Base-by-base conservation (phyloP, 202 grass and related monocot genomes). In the Elaeis oleifera region DNA sequence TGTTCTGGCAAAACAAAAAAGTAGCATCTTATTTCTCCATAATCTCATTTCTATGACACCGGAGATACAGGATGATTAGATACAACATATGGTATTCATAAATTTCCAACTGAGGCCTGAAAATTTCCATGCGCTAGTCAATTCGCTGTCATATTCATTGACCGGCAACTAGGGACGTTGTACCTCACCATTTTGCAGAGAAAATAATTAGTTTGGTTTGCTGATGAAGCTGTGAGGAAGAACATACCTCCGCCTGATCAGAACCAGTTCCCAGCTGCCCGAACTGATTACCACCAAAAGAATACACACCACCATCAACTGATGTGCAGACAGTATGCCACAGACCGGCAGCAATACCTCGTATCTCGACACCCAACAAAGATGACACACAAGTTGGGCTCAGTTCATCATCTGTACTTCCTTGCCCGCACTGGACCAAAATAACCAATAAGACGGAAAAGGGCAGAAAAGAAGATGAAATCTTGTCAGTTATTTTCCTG, bases 261-360 rank as follows among this genome's bases (percentile, higher is more conserved):
- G 88, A 99, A 73, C 95, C 88, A 65, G 73, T 78, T n/a, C 95
- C 95, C 26, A 99, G 85, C 77, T 99, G 95, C 18, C 95, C 95
- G 23, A 99, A 99, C 59, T 99, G 95, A 61, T 99, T 99, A 31
- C 95, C 88, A 56, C 95, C 95, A 56, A 99, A 99, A 6, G 95
- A 86, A 82, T 99, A 99, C 20, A 99, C 75, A 84, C 76, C 85
- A 0, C 95, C 95, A 84, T 94, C 88, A 50, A 80, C 67, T 52
- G 95, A 94, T 67, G 78, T 99, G 75, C 88, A 87, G 54, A 99
- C 75, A 49, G 85, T 94, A 61, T 99, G 95, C 95, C 95, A 99
- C 56, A 99, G 64, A 21, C 95, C 95, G 51, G 95, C 88, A 0
- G 82, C 88, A 76, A 94, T 71, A 23, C 74, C 88, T 80, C 79